Evolutionary conservation across 352 stramenopile species (phyloP).

Genomic region (Phytophthora brassicae): DNA sequence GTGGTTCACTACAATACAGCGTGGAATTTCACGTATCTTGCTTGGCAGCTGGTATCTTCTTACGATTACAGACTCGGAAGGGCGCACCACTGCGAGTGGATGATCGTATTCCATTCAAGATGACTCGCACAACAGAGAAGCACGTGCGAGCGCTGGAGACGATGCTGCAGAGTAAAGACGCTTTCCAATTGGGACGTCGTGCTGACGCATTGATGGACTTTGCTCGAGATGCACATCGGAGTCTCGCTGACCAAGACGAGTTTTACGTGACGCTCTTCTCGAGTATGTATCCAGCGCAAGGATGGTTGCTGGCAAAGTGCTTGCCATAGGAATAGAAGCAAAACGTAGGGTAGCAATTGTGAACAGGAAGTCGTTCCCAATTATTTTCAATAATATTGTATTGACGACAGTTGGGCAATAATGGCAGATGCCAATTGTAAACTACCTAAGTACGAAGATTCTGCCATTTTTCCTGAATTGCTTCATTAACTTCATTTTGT

Average conservation of each 20-base stretch:
- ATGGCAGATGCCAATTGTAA: too few relatives aligned
- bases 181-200: constrained; percentile 71
- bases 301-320: constrained; percentile 81
- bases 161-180: constrained; percentile 75
- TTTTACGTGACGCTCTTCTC: constrained; percentile 86
- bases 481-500: too few relatives aligned
- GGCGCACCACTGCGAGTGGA: constrained; percentile 67
- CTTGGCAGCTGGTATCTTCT: constrained; percentile 72
- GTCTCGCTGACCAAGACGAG: constrained; percentile 83
- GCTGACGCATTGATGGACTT: constrained; percentile 80
- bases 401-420: too few relatives aligned
- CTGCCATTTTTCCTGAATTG: too few relatives aligned
- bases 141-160: constrained; percentile 71
- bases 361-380: too few relatives aligned
- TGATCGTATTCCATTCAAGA: constrained; percentile 76
- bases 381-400: too few relatives aligned
- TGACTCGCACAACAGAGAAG: constrained; percentile 82
- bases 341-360: constrained; percentile 29
- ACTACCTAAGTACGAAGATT: too few relatives aligned
- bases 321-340: constrained; percentile 31
- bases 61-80: constrained; percentile 78
- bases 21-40: constrained; percentile 81
- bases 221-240: constrained; percentile 58
- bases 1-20: constrained; percentile 69
- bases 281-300: constrained; percentile 78